Percentiles rank a stretch among this genome's conserved stretches.
Evolutionary conservation across 2,329 filamentous ascomycete genomes (phyloP).

Genomic region (Hypocrella siamensis): DNA sequence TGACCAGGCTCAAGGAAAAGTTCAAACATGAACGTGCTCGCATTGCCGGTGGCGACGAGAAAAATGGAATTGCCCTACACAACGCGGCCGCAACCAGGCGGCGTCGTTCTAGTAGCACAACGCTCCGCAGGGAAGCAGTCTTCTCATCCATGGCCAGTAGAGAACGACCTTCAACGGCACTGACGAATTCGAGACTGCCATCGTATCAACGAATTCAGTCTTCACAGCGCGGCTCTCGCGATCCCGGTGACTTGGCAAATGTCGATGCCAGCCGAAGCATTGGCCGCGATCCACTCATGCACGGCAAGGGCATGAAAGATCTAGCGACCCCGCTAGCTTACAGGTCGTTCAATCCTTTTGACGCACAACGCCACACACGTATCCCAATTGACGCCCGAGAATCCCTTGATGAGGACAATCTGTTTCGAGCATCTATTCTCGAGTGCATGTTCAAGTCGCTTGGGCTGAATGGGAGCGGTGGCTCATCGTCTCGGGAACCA

Average conservation of each 20-base stretch:
- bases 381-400: constrained; percentile 55
- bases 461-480: constrained; percentile 57
- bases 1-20: constrained; percentile 82
- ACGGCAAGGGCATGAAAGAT: constrained; percentile 12
- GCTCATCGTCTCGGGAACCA: constrained; percentile 42
- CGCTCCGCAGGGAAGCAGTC: constrained; percentile 64
- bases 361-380: constrained; percentile 31
- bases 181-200: constrained; percentile 20
- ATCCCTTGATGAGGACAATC: constrained; percentile 69
- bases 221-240: constrained; percentile 31
- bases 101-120: constrained; percentile 57
- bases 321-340: constrained; percentile 31
- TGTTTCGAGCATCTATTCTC: constrained; percentile 80
- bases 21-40: constrained; percentile 75
- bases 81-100: constrained; percentile 54
- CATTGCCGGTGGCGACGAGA: constrained; percentile 60
- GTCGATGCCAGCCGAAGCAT: constrained; percentile 52
- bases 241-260: constrained; percentile 67
- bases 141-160: constrained; percentile 45
- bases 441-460: constrained; percentile 95
- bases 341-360: constrained; percentile 39
- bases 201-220: constrained; percentile 22
- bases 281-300: constrained; percentile 22
- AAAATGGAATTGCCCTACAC: constrained; percentile 87
- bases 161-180: constrained; percentile 26